Evolutionary conservation across 495 filamentous ascomycete genomes (phyloP), one percentile per base, ranked within the genome.

Genomic region (Ramalina intermedia): DNA sequence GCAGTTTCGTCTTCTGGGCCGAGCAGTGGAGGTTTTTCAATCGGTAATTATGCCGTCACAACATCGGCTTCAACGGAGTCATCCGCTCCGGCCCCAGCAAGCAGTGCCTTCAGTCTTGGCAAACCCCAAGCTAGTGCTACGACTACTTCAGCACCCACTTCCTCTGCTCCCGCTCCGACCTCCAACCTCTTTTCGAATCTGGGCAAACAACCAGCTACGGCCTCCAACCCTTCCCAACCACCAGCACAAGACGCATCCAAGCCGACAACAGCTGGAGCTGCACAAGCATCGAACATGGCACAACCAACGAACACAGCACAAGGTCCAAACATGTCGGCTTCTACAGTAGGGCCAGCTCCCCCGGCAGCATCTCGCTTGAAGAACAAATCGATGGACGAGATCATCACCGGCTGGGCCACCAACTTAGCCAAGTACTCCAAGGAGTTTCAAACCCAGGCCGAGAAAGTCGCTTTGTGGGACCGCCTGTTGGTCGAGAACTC

Each of bases 361-460:
- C 68, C 76, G 14, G 75, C 81, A 18, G 76, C 86, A 56, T 90
- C 90, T 2, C 85, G 91, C 12, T 69, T 99, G 18, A 94, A 93
- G 69, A 94, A 94, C 61, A 96, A 94, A 69, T 93, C 90, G 1
- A 96, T 99, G 90, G 91, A 96, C 58, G 93, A 99, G 62, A 96
- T 99, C 55, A 87, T 99, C 58, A 95, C 84, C n/a, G 78, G 86
- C 16, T 99, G 93, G 93, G 91, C 91, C 0, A 82, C 85, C 0
- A 91, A 96, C 60, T 75, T 96, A 24, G 80, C 85, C 49, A 91
- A 93, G 58, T 95, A 96, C 60, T 89, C 96, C 61, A 87, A 90
- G 60, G 85, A 94, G 41, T 99, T 96, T 69, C 84, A 87, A 48
- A 71, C 79, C 3, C 87, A 96, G 60, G 93, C 93, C 0, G 66